phyloP scores from a whole-genome alignment of 2,329 filamentous ascomycete species.

The Trichoderma semiorbis region DNA sequence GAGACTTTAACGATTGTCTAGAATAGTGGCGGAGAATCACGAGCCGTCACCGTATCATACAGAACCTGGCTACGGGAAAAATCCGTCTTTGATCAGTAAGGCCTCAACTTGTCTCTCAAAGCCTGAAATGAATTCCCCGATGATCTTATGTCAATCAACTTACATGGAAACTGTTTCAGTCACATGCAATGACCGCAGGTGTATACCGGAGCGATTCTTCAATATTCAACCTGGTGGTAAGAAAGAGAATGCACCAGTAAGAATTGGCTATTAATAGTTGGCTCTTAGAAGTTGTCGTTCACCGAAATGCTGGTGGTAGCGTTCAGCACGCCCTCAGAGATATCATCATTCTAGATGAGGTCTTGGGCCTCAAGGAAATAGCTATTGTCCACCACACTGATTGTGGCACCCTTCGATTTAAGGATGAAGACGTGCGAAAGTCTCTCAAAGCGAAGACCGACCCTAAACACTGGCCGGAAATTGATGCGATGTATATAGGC shows the following conservation, averaged over 20 bases:
- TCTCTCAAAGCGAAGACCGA: background rate
- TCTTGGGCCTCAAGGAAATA: background rate
- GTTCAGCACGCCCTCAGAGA: background rate
- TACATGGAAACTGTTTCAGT: background rate
- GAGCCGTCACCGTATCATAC: background rate
- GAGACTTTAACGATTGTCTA: background rate
- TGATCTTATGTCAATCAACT: background rate
- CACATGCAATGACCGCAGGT: background rate
- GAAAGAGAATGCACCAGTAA: background rate
- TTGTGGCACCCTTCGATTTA: background rate
- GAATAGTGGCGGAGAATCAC: background rate
- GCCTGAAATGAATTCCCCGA: background rate
- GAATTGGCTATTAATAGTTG: background rate
- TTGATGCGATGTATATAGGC: background rate
- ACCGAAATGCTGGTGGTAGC: background rate
- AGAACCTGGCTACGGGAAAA: background rate
- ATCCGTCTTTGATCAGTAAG: background rate
- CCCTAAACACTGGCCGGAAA: background rate
- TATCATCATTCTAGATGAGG: background rate
- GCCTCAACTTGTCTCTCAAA: background rate
- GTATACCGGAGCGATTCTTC: background rate
- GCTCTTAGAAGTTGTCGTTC: background rate
- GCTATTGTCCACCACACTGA: background rate
- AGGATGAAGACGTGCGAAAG: background rate
- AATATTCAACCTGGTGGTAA: background rate